Conservation (phyloP, 345 rosid genomes). For the Eucalyptus urophylla region DNA sequence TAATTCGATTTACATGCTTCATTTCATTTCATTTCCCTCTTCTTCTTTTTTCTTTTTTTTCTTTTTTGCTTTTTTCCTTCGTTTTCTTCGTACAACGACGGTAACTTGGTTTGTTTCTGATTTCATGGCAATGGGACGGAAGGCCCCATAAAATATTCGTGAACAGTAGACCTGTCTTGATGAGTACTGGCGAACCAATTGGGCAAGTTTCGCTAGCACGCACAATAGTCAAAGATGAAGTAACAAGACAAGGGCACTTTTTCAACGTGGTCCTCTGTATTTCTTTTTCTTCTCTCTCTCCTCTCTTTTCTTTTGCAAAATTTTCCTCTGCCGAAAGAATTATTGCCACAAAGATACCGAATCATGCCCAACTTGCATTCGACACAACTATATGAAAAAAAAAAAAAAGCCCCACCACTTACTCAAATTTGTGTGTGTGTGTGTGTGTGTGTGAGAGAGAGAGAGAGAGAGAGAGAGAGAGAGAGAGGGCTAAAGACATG, state of each 20-base stretch:
- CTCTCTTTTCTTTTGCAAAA: neutral
- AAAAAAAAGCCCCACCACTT: neutral
- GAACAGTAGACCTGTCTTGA: neutral
- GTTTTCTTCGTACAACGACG: neutral
- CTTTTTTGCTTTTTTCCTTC: neutral
- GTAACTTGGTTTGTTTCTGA: neutral
- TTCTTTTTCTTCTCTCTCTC: neutral
- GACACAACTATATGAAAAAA: neutral
- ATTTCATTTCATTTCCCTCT: neutral
- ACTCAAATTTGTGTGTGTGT: neutral
- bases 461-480: neutral
- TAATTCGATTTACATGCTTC: neutral
- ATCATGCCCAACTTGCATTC: neutral
- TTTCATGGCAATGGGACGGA: neutral
- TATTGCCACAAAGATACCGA: neutral
- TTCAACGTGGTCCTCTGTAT: neutral
- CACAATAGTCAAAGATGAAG: neutral
- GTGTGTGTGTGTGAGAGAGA: no score
- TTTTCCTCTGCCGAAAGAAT: neutral
- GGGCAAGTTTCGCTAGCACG: neutral
- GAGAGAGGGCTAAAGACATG: constrained; percentile 2
- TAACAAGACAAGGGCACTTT: neutral
- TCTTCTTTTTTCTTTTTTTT: fast-evolving
- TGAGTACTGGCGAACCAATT: neutral
- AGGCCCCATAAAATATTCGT: neutral